Conservation (phyloP, 768 basidiomycete species). For the Pholiota conissans region DNA sequence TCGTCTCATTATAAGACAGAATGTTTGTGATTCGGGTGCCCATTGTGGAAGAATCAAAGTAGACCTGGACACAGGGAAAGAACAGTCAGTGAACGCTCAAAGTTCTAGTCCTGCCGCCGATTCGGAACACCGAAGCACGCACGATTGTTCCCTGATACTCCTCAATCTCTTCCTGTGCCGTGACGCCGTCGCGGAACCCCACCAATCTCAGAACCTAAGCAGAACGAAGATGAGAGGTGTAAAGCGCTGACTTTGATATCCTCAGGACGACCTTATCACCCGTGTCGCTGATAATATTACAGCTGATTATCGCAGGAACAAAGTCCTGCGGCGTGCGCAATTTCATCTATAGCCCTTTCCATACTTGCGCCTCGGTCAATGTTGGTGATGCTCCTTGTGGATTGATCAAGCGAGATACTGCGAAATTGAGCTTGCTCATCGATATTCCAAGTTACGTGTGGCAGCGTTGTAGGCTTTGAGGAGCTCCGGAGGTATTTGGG, state of each 20-base stretch:
- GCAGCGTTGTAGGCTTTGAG: too few relatives aligned
- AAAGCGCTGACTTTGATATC: too few relatives aligned
- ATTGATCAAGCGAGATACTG: constrained; percentile 25
- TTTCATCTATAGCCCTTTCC: constrained; percentile 28
- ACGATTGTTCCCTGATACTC: constrained; percentile 27
- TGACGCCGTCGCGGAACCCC: constrained; percentile 12
- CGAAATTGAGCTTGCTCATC: constrained; percentile 22
- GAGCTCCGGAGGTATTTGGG: too few relatives aligned
- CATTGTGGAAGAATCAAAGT: constrained; percentile 20
- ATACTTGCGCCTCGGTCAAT: constrained; percentile 26
- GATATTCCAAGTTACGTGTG: too few relatives aligned
- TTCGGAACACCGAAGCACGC: too few relatives aligned
- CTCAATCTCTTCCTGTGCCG: constrained; percentile 20
- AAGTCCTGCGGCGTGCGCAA: constrained; percentile 25
- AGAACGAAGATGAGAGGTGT: too few relatives aligned
- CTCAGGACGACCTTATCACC: constrained; percentile 23
- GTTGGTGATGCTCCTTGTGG: constrained; percentile 19
- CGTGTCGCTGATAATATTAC: constrained; percentile 20
- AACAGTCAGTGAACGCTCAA: too few relatives aligned
- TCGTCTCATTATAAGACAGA: constrained; percentile 23
- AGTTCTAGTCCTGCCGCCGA: too few relatives aligned
- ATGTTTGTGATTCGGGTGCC: constrained; percentile 25
- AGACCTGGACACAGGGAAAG: constrained; percentile 23
- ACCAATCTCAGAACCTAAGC: constrained; percentile 19
- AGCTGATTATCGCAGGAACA: constrained; percentile 21